Evolutionary conservation across 1,139 yeast genomes (phyloP), one percentile per base, ranked within the genome.

Genomic region (Protomyces pachydermus): DNA sequence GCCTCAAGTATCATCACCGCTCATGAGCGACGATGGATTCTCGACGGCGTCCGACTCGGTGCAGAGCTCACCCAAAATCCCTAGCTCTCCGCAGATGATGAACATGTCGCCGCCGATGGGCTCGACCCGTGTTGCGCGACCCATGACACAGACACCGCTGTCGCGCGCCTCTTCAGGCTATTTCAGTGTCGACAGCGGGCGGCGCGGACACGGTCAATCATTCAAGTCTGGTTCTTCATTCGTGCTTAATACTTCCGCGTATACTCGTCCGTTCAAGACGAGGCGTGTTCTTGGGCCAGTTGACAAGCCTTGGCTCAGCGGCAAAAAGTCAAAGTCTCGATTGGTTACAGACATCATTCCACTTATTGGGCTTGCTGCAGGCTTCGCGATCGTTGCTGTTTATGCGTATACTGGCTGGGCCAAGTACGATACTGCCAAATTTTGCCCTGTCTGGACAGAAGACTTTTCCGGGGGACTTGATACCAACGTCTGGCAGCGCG

Each of bases 391-490:
- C 8, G 56, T 66, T 34, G 68, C 58, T 10, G 60, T 67, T 32
- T 60, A 66, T 35, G 64, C 58, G 12, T 67, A 67, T 66, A 48
- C 62, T 9, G 68, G 68, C 46, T 65, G 67, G 46, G 51, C 65
- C 42, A 58, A 56, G 28, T 61, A 66, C 39, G 62, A 56, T 14
- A 66, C 61, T 16, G 57, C 46, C 54, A 63, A 54, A 16, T 67
- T 61, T 35, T 54, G 64, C 55, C 25, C 54, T n/a, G 54, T 52
- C 28, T 39, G 67, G 56, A 55, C 39, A 16, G 68, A 67, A 25
- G 65, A 61, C 45, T 67, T 67, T 38, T 6, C 42, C 2, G 16
- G 20, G 5, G 68, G 66, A 0, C 32, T 65, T 18, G 64, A 62
- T 35, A 16, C 50, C 20, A 18, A 18, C 3, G 23, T 60, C 8